These are phyloP conservation scores for Aspergillus sp. DNA, from an alignment of 2,329 filamentous ascomycete genomes.

Conservation along the genomic window DNA sequence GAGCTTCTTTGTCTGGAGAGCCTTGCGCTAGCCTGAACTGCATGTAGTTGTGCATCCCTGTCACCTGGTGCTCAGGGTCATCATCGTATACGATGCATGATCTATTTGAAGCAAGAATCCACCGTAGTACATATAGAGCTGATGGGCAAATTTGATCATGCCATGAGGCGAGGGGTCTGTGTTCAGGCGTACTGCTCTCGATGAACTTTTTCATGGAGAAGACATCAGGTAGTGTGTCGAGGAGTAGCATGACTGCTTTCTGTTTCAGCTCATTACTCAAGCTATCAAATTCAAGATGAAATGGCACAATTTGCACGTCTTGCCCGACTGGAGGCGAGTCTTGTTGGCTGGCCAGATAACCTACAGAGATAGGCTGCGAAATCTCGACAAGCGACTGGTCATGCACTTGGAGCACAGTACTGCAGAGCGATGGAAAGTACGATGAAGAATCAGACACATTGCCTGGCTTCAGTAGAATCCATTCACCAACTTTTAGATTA, in stretches of 20 bases:
- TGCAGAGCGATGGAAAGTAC: slow-evolving; percentile 40
- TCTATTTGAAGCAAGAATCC: slow-evolving; percentile 88
- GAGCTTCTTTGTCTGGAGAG: slow-evolving; percentile 79
- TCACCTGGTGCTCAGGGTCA: slow-evolving; percentile 54
- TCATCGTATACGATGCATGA: slow-evolving; percentile 78
- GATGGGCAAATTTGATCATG: slow-evolving; percentile 63
- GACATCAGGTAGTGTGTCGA: slow-evolving; percentile 45
- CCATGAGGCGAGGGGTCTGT: slow-evolving; percentile 54
- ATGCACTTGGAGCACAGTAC: slow-evolving; percentile 51
- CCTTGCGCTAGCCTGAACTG: slow-evolving; percentile 90
- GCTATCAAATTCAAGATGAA: slow-evolving; percentile 45
- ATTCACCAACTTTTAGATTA: slow-evolving; percentile 53
- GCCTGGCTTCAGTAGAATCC: slow-evolving; percentile 48
- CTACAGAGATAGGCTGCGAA: slow-evolving; percentile 25
- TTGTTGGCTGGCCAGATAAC: not conserved
- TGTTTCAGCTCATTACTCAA: slow-evolving; percentile 32
- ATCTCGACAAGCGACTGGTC: slow-evolving; percentile 50
- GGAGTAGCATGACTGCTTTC: slow-evolving; percentile 34
- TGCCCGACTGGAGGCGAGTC: no score
- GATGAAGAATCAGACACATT: no score
- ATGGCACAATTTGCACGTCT: slow-evolving; percentile 29
- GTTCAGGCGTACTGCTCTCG: slow-evolving; percentile 15
- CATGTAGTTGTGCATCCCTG: slow-evolving; percentile 66
- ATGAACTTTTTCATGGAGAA: slow-evolving; percentile 51
- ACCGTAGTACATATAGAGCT: slow-evolving; percentile 70